Base-by-base conservation (phyloP, 768 basidiomycete genomes). In the Peribolospora kevripleyi region DNA sequence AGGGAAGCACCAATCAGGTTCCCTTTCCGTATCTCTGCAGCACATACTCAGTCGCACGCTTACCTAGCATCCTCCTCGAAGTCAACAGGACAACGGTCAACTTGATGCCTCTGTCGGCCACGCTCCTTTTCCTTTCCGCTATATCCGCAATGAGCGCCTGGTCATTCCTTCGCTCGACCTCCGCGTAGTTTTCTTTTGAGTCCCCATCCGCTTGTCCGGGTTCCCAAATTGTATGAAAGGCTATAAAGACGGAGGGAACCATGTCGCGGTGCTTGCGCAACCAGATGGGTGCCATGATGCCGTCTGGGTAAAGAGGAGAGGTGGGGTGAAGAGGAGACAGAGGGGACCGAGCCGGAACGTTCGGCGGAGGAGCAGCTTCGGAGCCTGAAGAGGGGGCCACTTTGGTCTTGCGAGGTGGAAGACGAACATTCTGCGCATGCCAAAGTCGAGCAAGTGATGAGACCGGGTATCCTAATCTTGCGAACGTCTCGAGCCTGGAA, bases 271-370 rank as follows among this genome's bases (percentile, higher is more conserved):
- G 93, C 68, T 97, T 98, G 48, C 88, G 75, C 42, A 97, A 79
- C 93, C 93, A 98, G 65, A 97, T 86, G 1, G 93, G 93, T 3
- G 93, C 87, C 53, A 98, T 86, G 54, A 98, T 69, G 0, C 93
- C 93, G 64, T 98, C 93, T 0, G 93, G 93, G 66, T 86, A 76
- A 7, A 93, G 71, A 0, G 93, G 91, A 0, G 88, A 93, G 0
- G 81, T 74, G 0, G 81, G 80, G 0, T 84, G 84, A 46, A 95
- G 69, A 0, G 93, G 93, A 0, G 88, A 95, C n/a, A 97, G 73
- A 0, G 88, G 88, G 0, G 91, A 97, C 68, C 86, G 88, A 1
- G 78, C 70, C 4, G 51, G 55, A 36, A 53, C 48, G 25, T 61
- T 55, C 49, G 62, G 50, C 6, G 73, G 65, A 0, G 74, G 63